Evolutionary conservation across 1,284 basidiomycete genomes (phyloP), one percentile per base, ranked within the genome.

Genomic region (Termitomyces sp.): DNA sequence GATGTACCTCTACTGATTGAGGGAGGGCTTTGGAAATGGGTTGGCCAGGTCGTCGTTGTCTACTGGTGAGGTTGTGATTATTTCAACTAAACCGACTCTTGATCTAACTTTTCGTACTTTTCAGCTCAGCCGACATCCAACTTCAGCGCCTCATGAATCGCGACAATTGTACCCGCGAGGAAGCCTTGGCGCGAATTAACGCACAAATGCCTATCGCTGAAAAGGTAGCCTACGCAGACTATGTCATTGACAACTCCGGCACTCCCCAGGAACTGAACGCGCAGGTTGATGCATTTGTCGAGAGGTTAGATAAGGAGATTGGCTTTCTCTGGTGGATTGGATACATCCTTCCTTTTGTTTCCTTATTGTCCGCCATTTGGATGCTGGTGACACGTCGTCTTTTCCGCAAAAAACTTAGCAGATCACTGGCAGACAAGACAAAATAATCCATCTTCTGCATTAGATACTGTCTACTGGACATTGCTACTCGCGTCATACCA

Each of bases 1-100:
- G 96, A 98, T 69, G 90, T 98, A 6, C 96, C 96, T n/a, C 72
- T 98, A 50, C 75, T 98, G 54, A 89, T 99, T 55, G 96, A 99
- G 69, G 87, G 92, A 0, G 88, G 88, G 1, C 68, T 98, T 50
- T 94, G 90, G 86, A 84, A 82, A 65, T 90, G 83, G 76, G 90
- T 95, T 53, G 94, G 87, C 1, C 81, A 82, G 61, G 83, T 95
- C 9, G 81, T 95, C 2, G 83, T 99, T 15, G 94, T 98, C 2
- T 97, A 92, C 65, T 94, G 89, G 92, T 93, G 57, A 56, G 86
- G 64, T 31, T 26, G 34, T 31, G 24, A 45, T 38, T 2, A 1
- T 39, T 28, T 9, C 49, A 12, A 26, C 28, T 49, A 40, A 9
- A 30, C 50, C 17, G 31, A 24, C n/a, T 17, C 17, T 10, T 9